phyloP scores from a whole-genome alignment of 345 rosid species.

The Garcia nutans region DNA sequence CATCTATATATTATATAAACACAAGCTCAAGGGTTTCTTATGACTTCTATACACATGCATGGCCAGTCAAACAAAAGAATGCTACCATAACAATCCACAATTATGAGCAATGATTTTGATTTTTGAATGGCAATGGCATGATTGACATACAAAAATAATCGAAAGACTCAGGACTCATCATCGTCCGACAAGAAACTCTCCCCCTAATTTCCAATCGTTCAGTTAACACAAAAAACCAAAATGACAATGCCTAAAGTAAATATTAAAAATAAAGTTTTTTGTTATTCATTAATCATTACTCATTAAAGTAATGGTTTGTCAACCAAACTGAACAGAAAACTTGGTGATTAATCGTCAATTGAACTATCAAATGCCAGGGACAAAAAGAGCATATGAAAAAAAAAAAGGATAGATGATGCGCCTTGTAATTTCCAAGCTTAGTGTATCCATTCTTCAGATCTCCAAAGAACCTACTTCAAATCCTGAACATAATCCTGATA shows the following conservation, averaged over 20 bases:
- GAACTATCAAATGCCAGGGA: conserved; percentile 17
- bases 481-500: background rate
- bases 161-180: background rate
- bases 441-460: conserved; percentile 63
- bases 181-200: background rate
- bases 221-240: background rate
- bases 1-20: too few relatives aligned
- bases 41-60: too few relatives aligned
- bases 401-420: background rate
- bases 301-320: conserved; percentile 5
- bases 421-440: conserved; percentile 55
- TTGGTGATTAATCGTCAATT: conserved; percentile 18
- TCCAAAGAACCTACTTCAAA: conserved; percentile 30
- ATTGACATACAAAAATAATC: background rate
- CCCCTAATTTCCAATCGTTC: background rate
- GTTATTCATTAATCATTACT: conserved; percentile 21
- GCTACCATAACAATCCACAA: too few relatives aligned
- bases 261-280: background rate
- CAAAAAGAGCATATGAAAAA: background rate
- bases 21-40: too few relatives aligned
- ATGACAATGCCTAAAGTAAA: background rate
- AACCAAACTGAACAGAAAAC: conserved; percentile 5
- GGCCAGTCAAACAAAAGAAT: too few relatives aligned
- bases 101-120: background rate
- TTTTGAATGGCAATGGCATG: background rate